phyloP scores from a whole-genome alignment of 192 early-diverging fungal species.

The Coemansia erecta region DNA sequence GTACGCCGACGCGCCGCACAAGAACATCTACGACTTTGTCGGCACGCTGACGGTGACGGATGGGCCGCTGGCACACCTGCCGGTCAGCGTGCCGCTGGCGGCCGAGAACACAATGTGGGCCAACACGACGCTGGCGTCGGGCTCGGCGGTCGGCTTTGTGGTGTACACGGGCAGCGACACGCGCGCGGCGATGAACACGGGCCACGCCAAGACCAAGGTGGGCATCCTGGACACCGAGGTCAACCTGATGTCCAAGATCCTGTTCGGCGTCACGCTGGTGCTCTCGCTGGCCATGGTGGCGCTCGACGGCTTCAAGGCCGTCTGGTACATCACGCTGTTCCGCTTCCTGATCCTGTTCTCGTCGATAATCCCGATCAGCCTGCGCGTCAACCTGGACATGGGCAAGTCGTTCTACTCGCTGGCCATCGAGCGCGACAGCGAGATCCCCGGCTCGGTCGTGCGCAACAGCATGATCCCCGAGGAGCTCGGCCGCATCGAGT shows the following conservation, averaged over 20 bases:
- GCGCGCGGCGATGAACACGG: conserved; percentile 95
- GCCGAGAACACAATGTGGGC: conserved; percentile 94
- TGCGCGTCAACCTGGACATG: conserved; percentile 96
- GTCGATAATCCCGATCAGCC: conserved; percentile 92
- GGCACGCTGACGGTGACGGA: conserved; percentile 62
- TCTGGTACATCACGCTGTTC: conserved; percentile 90
- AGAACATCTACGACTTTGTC: conserved; percentile 91
- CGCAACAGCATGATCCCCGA: conserved; percentile 94
- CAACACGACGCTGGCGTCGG: conserved; percentile 94
- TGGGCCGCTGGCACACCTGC: conserved; percentile 1
- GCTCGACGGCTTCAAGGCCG: conserved; percentile 81
- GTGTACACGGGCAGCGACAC: conserved; percentile 93
- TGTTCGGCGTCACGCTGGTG: conserved; percentile 79
- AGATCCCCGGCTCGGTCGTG: conserved; percentile 84
- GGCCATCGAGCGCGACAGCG: conserved; percentile 83
- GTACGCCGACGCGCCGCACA: conserved; percentile 88
- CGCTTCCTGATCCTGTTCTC: conserved; percentile 95
- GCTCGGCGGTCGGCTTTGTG: conserved; percentile 79
- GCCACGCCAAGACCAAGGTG: conserved; percentile 84
- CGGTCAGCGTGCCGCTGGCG: conserved; percentile 61
- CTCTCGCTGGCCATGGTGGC: conserved; percentile 86
- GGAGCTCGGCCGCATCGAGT: conserved; percentile 91
- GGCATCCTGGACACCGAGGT: conserved; percentile 88
- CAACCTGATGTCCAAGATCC: conserved; percentile 89
- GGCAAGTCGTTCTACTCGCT: conserved; percentile 90